phyloP scores from a whole-genome alignment of 306 rosid genomes.

The Albizia julibrissin region DNA sequence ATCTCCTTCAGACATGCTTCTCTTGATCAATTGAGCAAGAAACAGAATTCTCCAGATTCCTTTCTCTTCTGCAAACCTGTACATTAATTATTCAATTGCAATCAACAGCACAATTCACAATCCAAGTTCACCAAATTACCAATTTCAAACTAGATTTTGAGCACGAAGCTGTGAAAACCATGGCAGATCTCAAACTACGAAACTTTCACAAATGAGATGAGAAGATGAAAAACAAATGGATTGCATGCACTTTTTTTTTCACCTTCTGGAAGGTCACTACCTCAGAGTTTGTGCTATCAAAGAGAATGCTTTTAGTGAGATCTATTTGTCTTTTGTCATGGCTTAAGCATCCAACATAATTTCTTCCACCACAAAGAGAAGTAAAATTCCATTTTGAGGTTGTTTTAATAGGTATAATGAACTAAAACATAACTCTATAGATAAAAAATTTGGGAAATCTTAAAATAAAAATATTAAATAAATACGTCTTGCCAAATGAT shows the following conservation, averaged over 20 bases:
- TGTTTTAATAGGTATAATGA: too few relatives aligned
- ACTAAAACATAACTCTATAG: too few relatives aligned
- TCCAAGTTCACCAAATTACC: neutral
- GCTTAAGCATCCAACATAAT: neutral
- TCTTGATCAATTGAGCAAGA: neutral
- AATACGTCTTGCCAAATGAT: neutral
- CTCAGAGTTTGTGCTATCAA: neutral
- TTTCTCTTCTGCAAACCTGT: neutral
- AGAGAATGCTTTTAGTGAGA: neutral
- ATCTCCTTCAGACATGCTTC: neutral
- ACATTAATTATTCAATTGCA: neutral
- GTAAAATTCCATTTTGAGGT: neutral
- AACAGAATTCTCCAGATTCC: neutral
- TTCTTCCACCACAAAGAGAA: neutral
- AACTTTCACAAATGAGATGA: neutral
- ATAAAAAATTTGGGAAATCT: neutral
- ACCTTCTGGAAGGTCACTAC: neutral
- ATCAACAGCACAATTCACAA: neutral
- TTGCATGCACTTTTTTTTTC: neutral
- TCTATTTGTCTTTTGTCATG: neutral
- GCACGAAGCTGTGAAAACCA: neutral
- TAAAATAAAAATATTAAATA: neutral
- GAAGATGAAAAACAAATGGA: neutral
- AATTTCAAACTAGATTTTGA: neutral
- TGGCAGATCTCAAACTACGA: neutral